Conservation (phyloP, 2,329 filamentous ascomycete genomes). For the Paracoccidioides lutzii region DNA sequence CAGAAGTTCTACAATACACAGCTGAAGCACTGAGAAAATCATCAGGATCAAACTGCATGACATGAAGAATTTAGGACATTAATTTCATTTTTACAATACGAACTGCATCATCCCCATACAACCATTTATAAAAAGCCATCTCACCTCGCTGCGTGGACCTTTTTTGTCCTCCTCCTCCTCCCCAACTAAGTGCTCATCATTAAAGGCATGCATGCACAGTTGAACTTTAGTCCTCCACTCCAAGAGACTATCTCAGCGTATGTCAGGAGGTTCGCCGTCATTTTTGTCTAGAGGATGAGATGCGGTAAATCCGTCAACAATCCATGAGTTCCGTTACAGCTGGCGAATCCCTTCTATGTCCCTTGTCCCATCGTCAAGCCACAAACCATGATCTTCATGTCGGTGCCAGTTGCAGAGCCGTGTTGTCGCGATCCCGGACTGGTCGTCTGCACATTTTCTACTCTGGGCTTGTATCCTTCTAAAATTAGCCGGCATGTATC, state of each 20-base stretch:
- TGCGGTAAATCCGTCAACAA: slow-evolving; percentile 12
- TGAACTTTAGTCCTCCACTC: slow-evolving; percentile 6
- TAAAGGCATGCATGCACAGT: no score
- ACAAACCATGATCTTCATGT: slow-evolving; percentile 14
- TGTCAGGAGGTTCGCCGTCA: slow-evolving; percentile 3
- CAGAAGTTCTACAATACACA: no score
- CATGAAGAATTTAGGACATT: no score
- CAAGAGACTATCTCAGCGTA: slow-evolving; percentile 9
- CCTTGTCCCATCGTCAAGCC: slow-evolving; percentile 14
- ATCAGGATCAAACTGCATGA: no score
- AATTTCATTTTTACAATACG: no score
- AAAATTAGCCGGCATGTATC: background rate
- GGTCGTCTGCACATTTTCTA: slow-evolving; percentile 9
- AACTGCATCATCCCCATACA: no score
- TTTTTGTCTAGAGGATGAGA: slow-evolving; percentile 1
- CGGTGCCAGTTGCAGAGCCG: slow-evolving; percentile 17
- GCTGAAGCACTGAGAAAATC: no score
- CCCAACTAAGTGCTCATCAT: no score
- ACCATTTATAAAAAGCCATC: no score
- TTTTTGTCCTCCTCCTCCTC: no score
- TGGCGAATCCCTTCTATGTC: slow-evolving; percentile 11
- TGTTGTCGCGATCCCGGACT: slow-evolving; percentile 12
- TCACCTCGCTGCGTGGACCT: no score
- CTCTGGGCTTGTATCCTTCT: background rate
- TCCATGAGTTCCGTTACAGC: slow-evolving; percentile 15